A percentile compares a stretch with the other conserved stretches of the same genome.
These are phyloP conservation scores for Flaveria ramosissima DNA, from an alignment of 129 eudicot genomes.

Conservation along the genomic window DNA sequence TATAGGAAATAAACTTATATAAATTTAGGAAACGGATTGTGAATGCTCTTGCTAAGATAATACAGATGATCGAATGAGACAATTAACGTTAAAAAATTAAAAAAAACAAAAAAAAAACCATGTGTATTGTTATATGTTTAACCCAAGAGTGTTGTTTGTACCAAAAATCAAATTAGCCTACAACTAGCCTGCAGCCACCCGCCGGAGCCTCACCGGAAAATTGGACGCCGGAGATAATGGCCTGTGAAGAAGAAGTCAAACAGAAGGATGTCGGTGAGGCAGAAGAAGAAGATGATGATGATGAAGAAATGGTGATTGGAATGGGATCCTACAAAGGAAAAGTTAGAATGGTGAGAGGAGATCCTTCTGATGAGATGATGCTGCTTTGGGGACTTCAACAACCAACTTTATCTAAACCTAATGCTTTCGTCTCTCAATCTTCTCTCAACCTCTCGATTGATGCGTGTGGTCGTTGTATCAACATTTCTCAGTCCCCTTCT, in stretches of 20 bases:
- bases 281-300: conserved; percentile 47
- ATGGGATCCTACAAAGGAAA: conserved; percentile 67
- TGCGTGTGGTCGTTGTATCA: conserved; percentile 83
- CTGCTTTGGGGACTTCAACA: conserved; percentile 90
- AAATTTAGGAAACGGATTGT: too few relatives aligned
- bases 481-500: conserved; percentile 89
- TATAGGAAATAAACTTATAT: too few relatives aligned
- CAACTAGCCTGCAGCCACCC: background rate
- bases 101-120: too few relatives aligned
- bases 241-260: conserved; percentile 12
- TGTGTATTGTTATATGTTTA: too few relatives aligned
- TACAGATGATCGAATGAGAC: too few relatives aligned
- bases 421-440: conserved; percentile 72
- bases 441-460: conserved; percentile 67
- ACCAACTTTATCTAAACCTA: conserved; percentile 66
- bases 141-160: background rate
- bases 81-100: too few relatives aligned
- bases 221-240: conserved; percentile 19
- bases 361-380: conserved; percentile 71
- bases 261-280: conserved; percentile 25
- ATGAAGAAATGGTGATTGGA: conserved; percentile 37
- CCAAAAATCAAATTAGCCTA: background rate
- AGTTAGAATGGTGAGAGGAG: conserved; percentile 50
- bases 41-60: too few relatives aligned
- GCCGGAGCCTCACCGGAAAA: background rate